Evolutionary conservation across 2,329 filamentous ascomycete genomes (phyloP).

Genomic region (Aspergillus floridensis): DNA sequence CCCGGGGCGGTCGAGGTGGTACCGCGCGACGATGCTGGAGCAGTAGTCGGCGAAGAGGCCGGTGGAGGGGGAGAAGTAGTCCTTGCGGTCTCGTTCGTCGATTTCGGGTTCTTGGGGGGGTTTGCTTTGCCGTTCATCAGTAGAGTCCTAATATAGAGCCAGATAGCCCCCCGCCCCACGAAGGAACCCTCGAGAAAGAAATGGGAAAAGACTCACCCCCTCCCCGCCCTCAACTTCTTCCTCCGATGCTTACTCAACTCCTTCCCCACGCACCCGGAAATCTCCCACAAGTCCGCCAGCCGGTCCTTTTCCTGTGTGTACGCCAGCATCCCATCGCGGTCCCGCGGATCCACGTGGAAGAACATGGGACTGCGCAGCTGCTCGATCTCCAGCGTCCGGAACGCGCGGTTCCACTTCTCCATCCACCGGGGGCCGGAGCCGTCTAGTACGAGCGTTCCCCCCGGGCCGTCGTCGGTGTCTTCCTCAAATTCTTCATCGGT

Average conservation of each 20-base stretch:
- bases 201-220: conserved; percentile 32
- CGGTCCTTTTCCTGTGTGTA: conserved; percentile 62
- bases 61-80: conserved; percentile 66
- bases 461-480: conserved; percentile 39
- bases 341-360: conserved; percentile 74
- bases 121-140: conserved; percentile 11
- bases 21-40: conserved; percentile 55
- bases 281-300: conserved; percentile 66
- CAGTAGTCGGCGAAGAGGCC: conserved; percentile 64
- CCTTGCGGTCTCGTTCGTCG: conserved; percentile 65
- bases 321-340: conserved; percentile 70
- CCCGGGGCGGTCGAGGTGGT: conserved; percentile 52
- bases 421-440: conserved; percentile 65
- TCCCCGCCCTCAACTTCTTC: conserved; percentile 59
- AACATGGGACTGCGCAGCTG: conserved; percentile 78
- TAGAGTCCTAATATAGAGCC: too few relatives aligned
- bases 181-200: too few relatives aligned
- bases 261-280: conserved; percentile 72
- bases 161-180: too few relatives aligned
- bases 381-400: conserved; percentile 65
- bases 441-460: conserved; percentile 59
- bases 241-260: conserved; percentile 74
- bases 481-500: background rate
- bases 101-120: conserved; percentile 49
- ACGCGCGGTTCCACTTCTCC: conserved; percentile 67